Conservation (phyloP, 805 yeast species). For the Wickerhamiella vanderwaltii region DNA sequence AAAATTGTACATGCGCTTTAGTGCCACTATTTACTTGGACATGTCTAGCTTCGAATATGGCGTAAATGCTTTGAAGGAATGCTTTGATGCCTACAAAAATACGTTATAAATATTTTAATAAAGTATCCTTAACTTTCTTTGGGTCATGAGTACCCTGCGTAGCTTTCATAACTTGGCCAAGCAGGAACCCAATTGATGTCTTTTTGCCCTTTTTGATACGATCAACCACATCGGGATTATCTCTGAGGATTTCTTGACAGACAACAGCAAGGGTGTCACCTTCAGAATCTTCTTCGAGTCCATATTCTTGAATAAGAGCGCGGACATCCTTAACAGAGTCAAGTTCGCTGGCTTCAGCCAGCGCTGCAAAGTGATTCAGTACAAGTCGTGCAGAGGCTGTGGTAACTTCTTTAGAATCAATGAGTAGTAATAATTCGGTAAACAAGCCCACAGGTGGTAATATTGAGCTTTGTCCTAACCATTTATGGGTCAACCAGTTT, state of each 20-base stretch:
- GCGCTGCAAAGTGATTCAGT: slow-evolving; percentile 39
- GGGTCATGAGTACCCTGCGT: slow-evolving; percentile 46
- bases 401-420: slow-evolving; percentile 41
- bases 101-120: not conserved
- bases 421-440: slow-evolving; percentile 42
- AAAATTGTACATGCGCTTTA: slow-evolving; percentile 37
- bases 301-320: slow-evolving; percentile 8
- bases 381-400: slow-evolving; percentile 56
- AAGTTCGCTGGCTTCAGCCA: not conserved
- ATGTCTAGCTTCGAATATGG: slow-evolving; percentile 41
- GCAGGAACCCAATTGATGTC: slow-evolving; percentile 57
- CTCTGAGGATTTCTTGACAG: slow-evolving; percentile 36
- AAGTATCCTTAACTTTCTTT: slow-evolving; percentile 24
- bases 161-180: slow-evolving; percentile 75
- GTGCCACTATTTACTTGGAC: slow-evolving; percentile 51
- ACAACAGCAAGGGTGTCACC: slow-evolving; percentile 32
- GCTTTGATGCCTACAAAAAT: slow-evolving; percentile 25
- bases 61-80: slow-evolving; percentile 30
- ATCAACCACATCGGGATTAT: slow-evolving; percentile 43
- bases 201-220: slow-evolving; percentile 48
- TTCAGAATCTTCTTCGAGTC: slow-evolving; percentile 13
- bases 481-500: slow-evolving; percentile 76
- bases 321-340: not conserved
- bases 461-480: slow-evolving; percentile 56
- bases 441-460: slow-evolving; percentile 36